Conservation (phyloP, 805 yeast genomes). For the Metschnikowia koreensis region DNA sequence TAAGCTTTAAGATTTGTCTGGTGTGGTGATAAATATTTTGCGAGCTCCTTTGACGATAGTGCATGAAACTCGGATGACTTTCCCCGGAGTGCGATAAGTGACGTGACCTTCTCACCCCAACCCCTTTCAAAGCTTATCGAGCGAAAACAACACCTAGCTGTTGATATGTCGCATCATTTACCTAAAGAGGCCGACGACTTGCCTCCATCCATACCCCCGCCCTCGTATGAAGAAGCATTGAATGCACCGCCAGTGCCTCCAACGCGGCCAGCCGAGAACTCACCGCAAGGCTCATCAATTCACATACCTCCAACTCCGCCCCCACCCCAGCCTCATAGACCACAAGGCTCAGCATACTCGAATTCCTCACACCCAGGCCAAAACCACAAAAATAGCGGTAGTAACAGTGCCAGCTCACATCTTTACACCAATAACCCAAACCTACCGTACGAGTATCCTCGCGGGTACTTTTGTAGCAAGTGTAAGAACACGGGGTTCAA, state of each 20-base stretch:
- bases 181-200: constrained; percentile 1
- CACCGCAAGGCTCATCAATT: neutral
- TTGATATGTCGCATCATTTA: neutral
- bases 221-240: constrained; percentile 49
- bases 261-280: constrained; percentile 15
- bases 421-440: constrained; percentile 20
- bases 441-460: constrained; percentile 31
- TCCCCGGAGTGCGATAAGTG: neutral
- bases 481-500: constrained; percentile 38
- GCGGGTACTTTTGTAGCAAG: constrained; percentile 30
- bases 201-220: constrained; percentile 23
- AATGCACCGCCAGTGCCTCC: constrained; percentile 18
- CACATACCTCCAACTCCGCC: constrained; percentile 5
- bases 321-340: constrained; percentile 1
- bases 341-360: constrained; percentile 10
- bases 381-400: neutral
- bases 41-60: no score
- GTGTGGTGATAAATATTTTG: no score
- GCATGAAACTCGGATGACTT: no score
- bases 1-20: no score
- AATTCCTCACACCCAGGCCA: neutral
- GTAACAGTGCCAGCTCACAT: neutral
- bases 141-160: neutral
- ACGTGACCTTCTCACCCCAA: neutral
- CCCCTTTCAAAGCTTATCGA: neutral